A percentile compares a stretch with the other conserved stretches of the same genome.
phyloP scores from a whole-genome alignment of 1,284 basidiomycete species.

The Tilletia horrida region DNA sequence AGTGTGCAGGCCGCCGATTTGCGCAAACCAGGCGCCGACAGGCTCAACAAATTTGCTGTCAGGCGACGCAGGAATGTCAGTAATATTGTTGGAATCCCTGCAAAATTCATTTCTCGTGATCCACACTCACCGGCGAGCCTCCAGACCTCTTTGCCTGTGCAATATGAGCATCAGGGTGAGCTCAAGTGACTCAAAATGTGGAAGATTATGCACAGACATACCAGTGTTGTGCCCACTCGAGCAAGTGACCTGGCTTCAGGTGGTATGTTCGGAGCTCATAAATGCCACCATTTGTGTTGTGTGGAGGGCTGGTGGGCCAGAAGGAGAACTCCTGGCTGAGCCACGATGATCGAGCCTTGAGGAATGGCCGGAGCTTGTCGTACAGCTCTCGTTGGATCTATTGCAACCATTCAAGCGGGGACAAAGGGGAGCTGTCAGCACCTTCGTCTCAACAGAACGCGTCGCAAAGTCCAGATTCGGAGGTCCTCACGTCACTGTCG shows the following conservation, averaged over 20 bases:
- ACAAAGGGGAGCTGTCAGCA: neutral
- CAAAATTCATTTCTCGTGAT: neutral
- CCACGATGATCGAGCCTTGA: constrained; percentile 45
- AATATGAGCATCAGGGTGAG: neutral
- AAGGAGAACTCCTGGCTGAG: constrained; percentile 52
- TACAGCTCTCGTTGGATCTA: constrained; percentile 24
- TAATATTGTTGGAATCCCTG: neutral
- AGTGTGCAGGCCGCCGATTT: constrained; percentile 50
- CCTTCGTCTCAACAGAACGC: neutral
- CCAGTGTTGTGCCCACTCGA: constrained; percentile 53
- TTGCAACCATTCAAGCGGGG: too few species aligned
- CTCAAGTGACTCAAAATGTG: neutral
- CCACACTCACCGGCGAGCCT: constrained; percentile 33
- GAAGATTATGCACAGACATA: neutral
- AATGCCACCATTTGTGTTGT: constrained; percentile 29
- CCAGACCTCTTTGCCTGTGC: constrained; percentile 40
- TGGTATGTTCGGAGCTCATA: constrained; percentile 52
- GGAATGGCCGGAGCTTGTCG: constrained; percentile 26
- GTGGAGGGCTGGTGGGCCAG: constrained; percentile 40
- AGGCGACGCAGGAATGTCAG: neutral
- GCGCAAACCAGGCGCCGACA: constrained; percentile 51
- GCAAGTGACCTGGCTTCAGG: constrained; percentile 46
- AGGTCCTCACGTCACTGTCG: constrained; percentile 23
- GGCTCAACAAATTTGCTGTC: constrained; percentile 44
- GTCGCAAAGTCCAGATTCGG: neutral